Evolutionary conservation across 2,329 filamentous ascomycete genomes (phyloP), one percentile per base, ranked within the genome.

Genomic region (Colletotrichum sidae): DNA sequence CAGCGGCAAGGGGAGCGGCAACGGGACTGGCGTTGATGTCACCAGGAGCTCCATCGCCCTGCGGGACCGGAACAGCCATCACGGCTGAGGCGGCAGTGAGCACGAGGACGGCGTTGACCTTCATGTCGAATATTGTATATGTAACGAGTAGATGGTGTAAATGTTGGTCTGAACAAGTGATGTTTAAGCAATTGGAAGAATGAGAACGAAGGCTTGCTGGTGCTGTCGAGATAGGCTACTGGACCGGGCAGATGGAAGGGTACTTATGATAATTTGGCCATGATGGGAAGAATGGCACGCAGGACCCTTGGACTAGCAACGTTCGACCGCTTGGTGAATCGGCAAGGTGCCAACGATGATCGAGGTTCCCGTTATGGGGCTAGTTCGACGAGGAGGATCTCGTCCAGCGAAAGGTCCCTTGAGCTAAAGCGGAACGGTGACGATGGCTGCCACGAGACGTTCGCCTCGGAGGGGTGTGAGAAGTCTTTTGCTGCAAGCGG

Each of bases 101-200:
- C 55, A 75, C 57, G 37, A 76, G 53, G 47, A 71, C 60, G 49
- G 72, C 47, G 54, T 71, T 66, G 41, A 76, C 57, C 71, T 76
- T 77, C 76, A 78, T 78, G 6, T 60, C 74, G 57, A 8, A 11
- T 61, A 58, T 12, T 51, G 45, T 17, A 33, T 17, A 45, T 41
- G 25, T 15, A 41, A 8, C 10, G 15, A 17, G 44, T 15, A 10
- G 3, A 17, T 46, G 10, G 47, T 42, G 35, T n/a, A 39, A 6
- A 15, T 12, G 7, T 7, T 3, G 13, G 49, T 5, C 51, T 51
- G 50, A 33, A 17, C 12, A 45, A 37, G 38, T 45, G 60, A 33
- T 12, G 25, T 3, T 38, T 44, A 47, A 55, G 15, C 5, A 38
- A 41, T 8, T 60, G 37, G 46, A 42, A 17, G 38, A 45, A 45